phyloP scores from a whole-genome alignment of 129 eudicot species.

The Helianthus annuus region HanXRQr2.0-SUNRISE NC_035439.2:17530777-17531276 shows the following conservation, averaged over 20 bases:
- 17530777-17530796: constrained; percentile 24
- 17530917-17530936: constrained; percentile 50
- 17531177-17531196: constrained; percentile 74
- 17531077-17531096: constrained; percentile 53
- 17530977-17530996: constrained; percentile 60
- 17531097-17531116: constrained; percentile 57
- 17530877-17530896: constrained; percentile 54
- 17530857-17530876: constrained; percentile 47
- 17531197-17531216: constrained; percentile 54
- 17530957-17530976: constrained; percentile 62
- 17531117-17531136: constrained; percentile 49
- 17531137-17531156: constrained; percentile 48
- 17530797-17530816: constrained; percentile 31
- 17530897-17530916: constrained; percentile 47
- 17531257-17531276: no score
- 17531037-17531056: constrained; percentile 63
- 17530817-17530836: constrained; percentile 11
- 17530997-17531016: constrained; percentile 50
- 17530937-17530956: constrained; percentile 59
- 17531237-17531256: no score
- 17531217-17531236: neutral
- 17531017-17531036: constrained; percentile 72
- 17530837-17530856: constrained; percentile 47
- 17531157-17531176: constrained; percentile 73
- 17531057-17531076: constrained; percentile 51